Base-by-base conservation (phyloP, 2,329 filamentous ascomycete species). In the Exophiala sideris region DNA sequence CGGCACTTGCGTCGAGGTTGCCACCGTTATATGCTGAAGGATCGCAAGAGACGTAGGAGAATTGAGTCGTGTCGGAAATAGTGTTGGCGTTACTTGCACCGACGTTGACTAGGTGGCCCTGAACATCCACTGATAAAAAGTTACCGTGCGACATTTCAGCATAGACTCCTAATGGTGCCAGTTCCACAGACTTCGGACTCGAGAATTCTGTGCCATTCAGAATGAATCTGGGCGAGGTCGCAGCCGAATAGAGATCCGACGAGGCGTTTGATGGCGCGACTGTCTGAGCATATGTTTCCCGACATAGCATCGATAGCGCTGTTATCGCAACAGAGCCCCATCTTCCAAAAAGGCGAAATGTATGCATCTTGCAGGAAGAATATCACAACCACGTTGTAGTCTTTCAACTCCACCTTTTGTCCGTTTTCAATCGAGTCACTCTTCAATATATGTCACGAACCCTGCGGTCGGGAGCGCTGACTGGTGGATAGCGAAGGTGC, bases 41-140 rank as follows among this genome's bases (percentile, higher is more conserved):
- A 57, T 76, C 73, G 59, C 73, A 76, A 39, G 69, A 70, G 48
- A 76, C 62, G 44, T 71, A 70, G 47, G 71, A 71, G 52, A 76
- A 62, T 32, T 62, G 56, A 21, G 48, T 40, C 2, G 29, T 34
- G 20, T 55, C 51, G n/a, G 53, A 32, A 14, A 58, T 50, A 8
- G 54, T 35, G 36, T 64, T 62, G 34, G 62, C 58, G 47, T 62
- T 64, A 18, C 45, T 50, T 3, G 60, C 50, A 45, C 53, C 54
- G 39, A 62, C 53, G 36, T 60, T 56, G 36, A 61, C 51, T 48
- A 64, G 33, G 18, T 54, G 58, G 6, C 60, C 61, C 16, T 49
- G 36, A 3, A 57, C 57, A n/a, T 49, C 16, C 12, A 60, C 49
- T 16, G 48, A 32, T 10, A 54, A 24, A 33, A 64, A 64, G 35